These are phyloP conservation scores for Colletotrichum sansevieriae DNA, from an alignment of 2,329 filamentous ascomycete genomes.

Conservation along the genomic window DNA sequence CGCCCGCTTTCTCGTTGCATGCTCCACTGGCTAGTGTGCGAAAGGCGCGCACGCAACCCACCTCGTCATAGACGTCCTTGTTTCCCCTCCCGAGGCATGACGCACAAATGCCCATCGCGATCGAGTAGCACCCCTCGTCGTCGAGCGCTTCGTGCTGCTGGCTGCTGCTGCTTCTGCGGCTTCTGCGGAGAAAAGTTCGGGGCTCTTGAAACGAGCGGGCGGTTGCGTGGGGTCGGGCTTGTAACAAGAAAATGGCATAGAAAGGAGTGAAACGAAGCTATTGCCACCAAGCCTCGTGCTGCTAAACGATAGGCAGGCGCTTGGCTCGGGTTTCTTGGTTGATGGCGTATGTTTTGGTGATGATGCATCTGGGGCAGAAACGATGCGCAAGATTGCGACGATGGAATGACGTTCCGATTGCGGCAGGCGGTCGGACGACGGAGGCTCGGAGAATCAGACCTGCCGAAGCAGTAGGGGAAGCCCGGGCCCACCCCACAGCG, in stretches of 20 bases:
- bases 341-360: slow-evolving; percentile 37
- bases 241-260: neutral
- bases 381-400: slow-evolving; percentile 28
- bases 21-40: neutral
- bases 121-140: slow-evolving; percentile 21
- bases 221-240: neutral
- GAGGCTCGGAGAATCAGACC: slow-evolving; percentile 1
- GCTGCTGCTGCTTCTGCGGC: neutral
- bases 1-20: neutral
- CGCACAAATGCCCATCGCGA: slow-evolving; percentile 70
- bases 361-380: slow-evolving; percentile 44
- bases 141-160: slow-evolving; percentile 5
- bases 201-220: neutral
- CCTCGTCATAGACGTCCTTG: slow-evolving; percentile 68
- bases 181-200: slow-evolving; percentile 1
- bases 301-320: slow-evolving; percentile 20
- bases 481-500: slow-evolving; percentile 25
- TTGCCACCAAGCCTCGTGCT: slow-evolving; percentile 10
- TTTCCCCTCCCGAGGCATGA: slow-evolving; percentile 70
- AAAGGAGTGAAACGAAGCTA: slow-evolving; percentile 34
- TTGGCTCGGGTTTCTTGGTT: slow-evolving; percentile 15
- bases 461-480: neutral
- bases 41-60: slow-evolving; percentile 48
- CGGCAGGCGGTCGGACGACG: slow-evolving; percentile 31
- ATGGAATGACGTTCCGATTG: slow-evolving; percentile 34